Evolutionary conservation across 2,329 filamentous ascomycete genomes (phyloP).

Genomic region (Neonectria neomacrospora): DNA sequence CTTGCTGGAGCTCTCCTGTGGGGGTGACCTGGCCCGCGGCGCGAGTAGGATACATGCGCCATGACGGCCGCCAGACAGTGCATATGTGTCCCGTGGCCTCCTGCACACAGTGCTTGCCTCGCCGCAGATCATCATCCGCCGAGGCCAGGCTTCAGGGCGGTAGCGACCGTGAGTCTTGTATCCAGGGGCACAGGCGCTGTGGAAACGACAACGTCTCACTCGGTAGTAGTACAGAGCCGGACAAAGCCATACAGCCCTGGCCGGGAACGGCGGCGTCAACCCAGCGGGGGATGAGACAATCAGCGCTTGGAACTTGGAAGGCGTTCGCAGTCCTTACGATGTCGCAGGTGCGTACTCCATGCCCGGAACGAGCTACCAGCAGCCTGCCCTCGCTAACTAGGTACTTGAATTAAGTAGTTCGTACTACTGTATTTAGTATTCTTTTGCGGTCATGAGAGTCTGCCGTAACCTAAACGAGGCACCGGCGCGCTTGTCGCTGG

Average conservation of each 20-base stretch:
- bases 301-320: conserved; percentile 3
- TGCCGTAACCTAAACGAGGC: conserved; percentile 25
- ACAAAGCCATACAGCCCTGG: conserved; percentile 7
- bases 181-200: neutral
- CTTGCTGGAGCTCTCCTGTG: conserved; percentile 21
- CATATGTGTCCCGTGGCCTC: neutral
- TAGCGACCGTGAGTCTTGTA: neutral
- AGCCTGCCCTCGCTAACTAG: neutral
- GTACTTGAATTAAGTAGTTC: neutral
- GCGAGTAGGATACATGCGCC: conserved; percentile 23
- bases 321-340: conserved; percentile 4
- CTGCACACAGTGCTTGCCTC: conserved; percentile 21
- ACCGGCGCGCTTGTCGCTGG: conserved; percentile 21
- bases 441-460: neutral
- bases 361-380: neutral
- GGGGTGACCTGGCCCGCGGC: conserved; percentile 7
- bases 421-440: too few species aligned
- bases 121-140: conserved; percentile 4
- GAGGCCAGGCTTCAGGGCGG: neutral
- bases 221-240: conserved; percentile 12
- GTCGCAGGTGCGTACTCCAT: neutral
- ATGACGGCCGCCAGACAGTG: conserved; percentile 25
- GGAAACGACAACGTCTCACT: conserved; percentile 11
- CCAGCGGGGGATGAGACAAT: conserved; percentile 29
- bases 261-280: conserved; percentile 26